Conservation (phyloP, 371 early-diverging fungal species). For the Lichtheimia corymbifera region DNA sequence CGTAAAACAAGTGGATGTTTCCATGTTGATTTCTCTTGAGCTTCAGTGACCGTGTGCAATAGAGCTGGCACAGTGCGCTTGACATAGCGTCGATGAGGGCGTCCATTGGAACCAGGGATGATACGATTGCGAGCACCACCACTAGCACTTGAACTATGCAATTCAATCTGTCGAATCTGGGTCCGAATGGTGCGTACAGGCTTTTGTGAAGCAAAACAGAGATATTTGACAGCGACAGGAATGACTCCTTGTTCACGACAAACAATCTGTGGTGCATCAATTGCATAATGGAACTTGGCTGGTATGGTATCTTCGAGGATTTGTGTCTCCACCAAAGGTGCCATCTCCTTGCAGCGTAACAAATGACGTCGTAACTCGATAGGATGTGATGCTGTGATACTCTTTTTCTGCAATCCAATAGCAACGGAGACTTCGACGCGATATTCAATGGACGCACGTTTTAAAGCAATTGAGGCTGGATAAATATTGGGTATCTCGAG, state of each 20-base stretch:
- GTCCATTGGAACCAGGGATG: slow-evolving; percentile 8
- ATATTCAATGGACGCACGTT: slow-evolving; percentile 26
- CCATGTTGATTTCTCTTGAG: slow-evolving; percentile 24
- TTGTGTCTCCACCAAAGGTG: slow-evolving; percentile 25
- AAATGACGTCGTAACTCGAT: slow-evolving; percentile 24
- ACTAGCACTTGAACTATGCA: slow-evolving; percentile 21
- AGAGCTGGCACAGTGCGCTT: slow-evolving; percentile 27
- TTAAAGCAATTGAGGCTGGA: slow-evolving; percentile 18
- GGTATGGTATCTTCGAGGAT: slow-evolving; percentile 26
- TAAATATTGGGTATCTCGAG: slow-evolving; percentile 26
- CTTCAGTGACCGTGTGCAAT: slow-evolving; percentile 18
- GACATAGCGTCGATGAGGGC: slow-evolving; percentile 13
- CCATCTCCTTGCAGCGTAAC: slow-evolving; percentile 22
- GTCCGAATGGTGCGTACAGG: slow-evolving; percentile 31
- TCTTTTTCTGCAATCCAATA: slow-evolving; percentile 25
- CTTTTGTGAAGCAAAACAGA: slow-evolving; percentile 30
- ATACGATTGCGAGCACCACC: slow-evolving; percentile 6
- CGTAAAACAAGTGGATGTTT: slow-evolving; percentile 27
- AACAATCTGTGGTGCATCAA: slow-evolving; percentile 29
- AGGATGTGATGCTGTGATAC: slow-evolving; percentile 24
- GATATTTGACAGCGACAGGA: slow-evolving; percentile 23
- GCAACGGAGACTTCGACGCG: slow-evolving; percentile 20
- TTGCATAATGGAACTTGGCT: slow-evolving; percentile 32
- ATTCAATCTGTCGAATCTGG: slow-evolving; percentile 26
- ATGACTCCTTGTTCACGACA: slow-evolving; percentile 24